These are phyloP conservation scores for Fraxinus pennsylvanica DNA, from an alignment of 257 asterid genomes.

Conservation along the genomic window DNA sequence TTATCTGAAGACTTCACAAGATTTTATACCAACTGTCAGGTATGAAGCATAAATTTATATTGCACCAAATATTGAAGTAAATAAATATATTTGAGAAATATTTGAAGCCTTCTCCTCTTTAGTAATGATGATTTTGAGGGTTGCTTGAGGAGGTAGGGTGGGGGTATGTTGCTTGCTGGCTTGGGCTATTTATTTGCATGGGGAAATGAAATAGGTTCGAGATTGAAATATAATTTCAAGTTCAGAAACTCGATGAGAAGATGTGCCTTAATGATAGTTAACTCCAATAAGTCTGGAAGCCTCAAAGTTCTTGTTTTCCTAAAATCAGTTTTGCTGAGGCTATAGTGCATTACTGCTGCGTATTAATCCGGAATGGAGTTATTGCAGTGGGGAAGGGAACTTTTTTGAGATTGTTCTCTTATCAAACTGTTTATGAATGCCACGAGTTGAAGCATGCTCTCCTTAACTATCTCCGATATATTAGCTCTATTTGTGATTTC, in stretches of 20 bases:
- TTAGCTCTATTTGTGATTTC: not conserved
- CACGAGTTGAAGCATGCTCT: not conserved
- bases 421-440: not conserved
- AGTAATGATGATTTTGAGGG: not conserved
- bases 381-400: not conserved
- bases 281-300: not conserved
- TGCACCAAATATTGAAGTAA: not conserved
- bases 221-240: not conserved
- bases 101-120: not conserved
- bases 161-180: not conserved
- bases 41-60: constrained; percentile 27
- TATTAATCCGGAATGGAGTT: not conserved
- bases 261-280: not conserved
- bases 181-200: not conserved
- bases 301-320: not conserved
- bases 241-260: not conserved
- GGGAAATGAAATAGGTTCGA: not conserved
- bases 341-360: not conserved
- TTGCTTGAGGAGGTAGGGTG: not conserved
- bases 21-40: constrained; percentile 91
- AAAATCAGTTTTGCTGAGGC: not conserved
- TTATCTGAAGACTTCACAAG: constrained; percentile 84
- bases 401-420: not conserved
- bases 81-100: not conserved
- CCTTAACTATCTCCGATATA: not conserved